phyloP scores from a whole-genome alignment of 495 filamentous ascomycete genomes.

The Pyrenula aspistea region DNA sequence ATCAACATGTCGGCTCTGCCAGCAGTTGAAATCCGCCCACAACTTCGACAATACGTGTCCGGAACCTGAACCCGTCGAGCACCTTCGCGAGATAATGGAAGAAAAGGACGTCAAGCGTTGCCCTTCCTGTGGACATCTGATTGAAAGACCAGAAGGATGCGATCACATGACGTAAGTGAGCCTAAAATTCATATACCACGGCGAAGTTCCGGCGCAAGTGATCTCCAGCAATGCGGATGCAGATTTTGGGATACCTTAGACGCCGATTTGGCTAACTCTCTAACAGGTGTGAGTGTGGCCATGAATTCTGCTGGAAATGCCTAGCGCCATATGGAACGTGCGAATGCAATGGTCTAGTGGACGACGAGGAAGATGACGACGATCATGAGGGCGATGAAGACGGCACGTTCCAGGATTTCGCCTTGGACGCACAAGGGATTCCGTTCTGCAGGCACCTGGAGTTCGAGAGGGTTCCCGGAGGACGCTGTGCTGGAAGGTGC shows the following conservation, averaged over 20 bases:
- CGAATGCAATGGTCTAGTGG: background rate
- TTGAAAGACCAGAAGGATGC: background rate
- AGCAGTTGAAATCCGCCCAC: background rate
- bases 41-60: background rate
- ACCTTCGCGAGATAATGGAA: background rate
- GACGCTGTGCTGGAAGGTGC: too few relatives aligned
- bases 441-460: background rate
- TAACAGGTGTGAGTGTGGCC: background rate
- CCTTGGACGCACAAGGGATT: background rate
- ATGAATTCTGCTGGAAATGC: background rate
- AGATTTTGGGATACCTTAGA: too few relatives aligned
- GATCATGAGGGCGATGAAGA: background rate
- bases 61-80: background rate
- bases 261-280: too few relatives aligned
- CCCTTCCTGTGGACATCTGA: background rate
- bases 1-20: background rate
- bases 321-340: background rate
- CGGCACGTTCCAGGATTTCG: background rate
- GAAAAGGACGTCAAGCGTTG: background rate
- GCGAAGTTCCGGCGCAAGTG: background rate
- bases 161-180: background rate
- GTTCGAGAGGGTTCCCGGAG: too few relatives aligned
- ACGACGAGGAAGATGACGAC: background rate
- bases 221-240: too few relatives aligned
- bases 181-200: background rate